A percentile compares a stretch with the other conserved stretches of the same genome.
These are phyloP conservation scores for Vigna hirtella DNA, from an alignment of 306 rosid species.

Conservation along the genomic window DNA sequence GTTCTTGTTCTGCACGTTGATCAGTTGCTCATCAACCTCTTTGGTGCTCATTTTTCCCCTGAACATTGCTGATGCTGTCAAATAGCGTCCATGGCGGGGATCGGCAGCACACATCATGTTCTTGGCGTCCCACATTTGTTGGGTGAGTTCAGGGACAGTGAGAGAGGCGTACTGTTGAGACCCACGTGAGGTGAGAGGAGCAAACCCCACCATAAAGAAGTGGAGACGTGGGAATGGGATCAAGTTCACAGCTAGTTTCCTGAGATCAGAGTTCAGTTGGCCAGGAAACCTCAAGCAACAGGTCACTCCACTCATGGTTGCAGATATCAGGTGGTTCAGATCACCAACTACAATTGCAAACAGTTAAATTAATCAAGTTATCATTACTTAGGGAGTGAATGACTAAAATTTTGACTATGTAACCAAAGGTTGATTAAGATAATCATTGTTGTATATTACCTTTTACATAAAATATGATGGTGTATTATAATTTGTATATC, in stretches of 20 bases:
- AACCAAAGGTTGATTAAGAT: too few relatives aligned
- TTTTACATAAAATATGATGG: too few relatives aligned
- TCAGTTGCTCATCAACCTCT: constrained; percentile 92
- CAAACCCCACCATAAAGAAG: constrained; percentile 93
- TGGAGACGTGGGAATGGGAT: constrained; percentile 95
- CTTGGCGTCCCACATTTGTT: constrained; percentile 96
- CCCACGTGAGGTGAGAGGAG: constrained; percentile 89
- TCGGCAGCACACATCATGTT: constrained; percentile 97
- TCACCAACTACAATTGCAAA: constrained; percentile 71
- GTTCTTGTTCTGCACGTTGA: constrained; percentile 91
- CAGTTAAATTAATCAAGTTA: background rate
- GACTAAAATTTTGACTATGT: too few relatives aligned
- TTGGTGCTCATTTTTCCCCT: constrained; percentile 95
- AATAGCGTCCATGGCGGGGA: constrained; percentile 87
- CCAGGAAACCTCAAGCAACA: constrained; percentile 96
- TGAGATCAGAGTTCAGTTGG: constrained; percentile 80
- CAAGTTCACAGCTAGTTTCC: constrained; percentile 88
- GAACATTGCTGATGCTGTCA: constrained; percentile 89
- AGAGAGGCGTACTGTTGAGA: constrained; percentile 90
- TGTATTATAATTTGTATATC: too few relatives aligned
- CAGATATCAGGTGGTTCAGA: constrained; percentile 90
- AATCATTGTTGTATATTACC: too few relatives aligned
- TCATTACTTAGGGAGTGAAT: background rate
- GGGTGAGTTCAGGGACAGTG: constrained; percentile 90
- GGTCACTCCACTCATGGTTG: constrained; percentile 95